These are phyloP conservation scores for Globisporangium polare DNA, from an alignment of 352 stramenopile species.

Conservation along the genomic window DNA sequence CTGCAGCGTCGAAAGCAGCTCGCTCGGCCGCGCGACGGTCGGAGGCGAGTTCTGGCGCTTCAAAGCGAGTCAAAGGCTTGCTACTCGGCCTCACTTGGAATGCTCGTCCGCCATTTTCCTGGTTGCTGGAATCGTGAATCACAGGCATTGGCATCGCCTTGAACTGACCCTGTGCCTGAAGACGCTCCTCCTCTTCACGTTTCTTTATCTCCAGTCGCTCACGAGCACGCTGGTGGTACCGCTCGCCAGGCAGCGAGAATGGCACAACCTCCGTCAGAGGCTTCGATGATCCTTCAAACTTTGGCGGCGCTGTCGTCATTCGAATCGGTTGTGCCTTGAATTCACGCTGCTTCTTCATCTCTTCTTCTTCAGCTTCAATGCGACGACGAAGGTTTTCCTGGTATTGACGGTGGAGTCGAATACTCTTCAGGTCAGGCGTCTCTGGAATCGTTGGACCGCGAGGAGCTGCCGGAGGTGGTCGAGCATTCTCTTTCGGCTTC, in stretches of 20 bases:
- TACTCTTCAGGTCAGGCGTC: conserved; percentile 66
- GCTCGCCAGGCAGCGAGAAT: conserved; percentile 56
- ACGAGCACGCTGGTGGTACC: conserved; percentile 50
- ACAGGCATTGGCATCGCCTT: conserved; percentile 67
- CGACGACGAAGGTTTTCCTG: conserved; percentile 66
- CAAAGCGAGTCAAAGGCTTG: conserved; percentile 39
- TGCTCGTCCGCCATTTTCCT: conserved; percentile 2
- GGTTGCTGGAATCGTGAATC: conserved; percentile 23
- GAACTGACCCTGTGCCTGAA: conserved; percentile 42
- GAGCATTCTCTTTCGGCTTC: conserved; percentile 26
- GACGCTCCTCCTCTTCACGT: conserved; percentile 51
- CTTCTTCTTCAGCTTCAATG: conserved; percentile 51
- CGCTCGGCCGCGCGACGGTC: conserved; percentile 60
- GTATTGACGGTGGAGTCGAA: conserved; percentile 67
- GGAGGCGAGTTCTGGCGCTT: conserved; percentile 54
- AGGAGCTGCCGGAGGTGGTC: conserved; percentile 13
- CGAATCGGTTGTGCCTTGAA: conserved; percentile 76
- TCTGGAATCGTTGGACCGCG: conserved; percentile 56
- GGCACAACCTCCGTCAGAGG: conserved; percentile 65
- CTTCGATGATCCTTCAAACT: conserved; percentile 68
- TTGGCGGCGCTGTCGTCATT: conserved; percentile 43
- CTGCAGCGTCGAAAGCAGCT: conserved; percentile 60
- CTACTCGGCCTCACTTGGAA: conserved; percentile 29
- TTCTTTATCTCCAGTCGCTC: conserved; percentile 53
- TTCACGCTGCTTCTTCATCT: conserved; percentile 46